Conservation (phyloP, 148 eudicot species). For the Cornus florida region DNA sequence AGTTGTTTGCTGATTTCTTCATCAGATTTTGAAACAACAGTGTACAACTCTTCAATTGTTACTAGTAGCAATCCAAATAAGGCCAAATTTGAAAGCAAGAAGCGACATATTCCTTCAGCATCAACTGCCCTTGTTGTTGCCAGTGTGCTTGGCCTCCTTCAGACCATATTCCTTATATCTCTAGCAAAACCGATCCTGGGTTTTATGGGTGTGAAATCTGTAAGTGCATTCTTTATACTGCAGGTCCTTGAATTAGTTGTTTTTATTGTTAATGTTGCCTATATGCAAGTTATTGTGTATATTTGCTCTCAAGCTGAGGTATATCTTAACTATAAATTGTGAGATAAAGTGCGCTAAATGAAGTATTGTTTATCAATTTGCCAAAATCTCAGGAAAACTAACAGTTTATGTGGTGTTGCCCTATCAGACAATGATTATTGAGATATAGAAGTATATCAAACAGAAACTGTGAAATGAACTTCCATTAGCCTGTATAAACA, state of each 20-base stretch:
- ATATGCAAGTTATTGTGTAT: too few relatives aligned
- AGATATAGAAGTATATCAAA: background rate
- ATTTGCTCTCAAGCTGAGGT: too few relatives aligned
- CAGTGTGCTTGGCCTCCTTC: slow-evolving; percentile 67
- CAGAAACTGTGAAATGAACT: background rate
- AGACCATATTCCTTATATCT: slow-evolving; percentile 58
- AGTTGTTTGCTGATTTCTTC: background rate
- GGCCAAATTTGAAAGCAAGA: slow-evolving; percentile 19
- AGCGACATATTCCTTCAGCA: slow-evolving; percentile 86
- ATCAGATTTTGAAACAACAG: slow-evolving; percentile 25
- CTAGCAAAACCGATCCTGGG: slow-evolving; percentile 66
- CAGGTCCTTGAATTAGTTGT: background rate
- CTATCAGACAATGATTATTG: background rate
- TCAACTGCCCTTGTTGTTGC: slow-evolving; percentile 84
- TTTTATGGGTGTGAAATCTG: slow-evolving; percentile 81
- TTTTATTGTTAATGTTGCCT: background rate
- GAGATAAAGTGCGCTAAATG: background rate
- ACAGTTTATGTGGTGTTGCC: background rate
- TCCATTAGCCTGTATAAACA: background rate
- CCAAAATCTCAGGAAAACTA: background rate
- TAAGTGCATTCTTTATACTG: slow-evolving; percentile 25
- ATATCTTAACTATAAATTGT: too few relatives aligned
- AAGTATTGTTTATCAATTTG: background rate
- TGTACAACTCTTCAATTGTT: slow-evolving; percentile 19
- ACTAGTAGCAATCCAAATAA: slow-evolving; percentile 11